Evolutionary conservation across 345 rosid species (phyloP).

Genomic region (Populus pruinosa): DNA sequence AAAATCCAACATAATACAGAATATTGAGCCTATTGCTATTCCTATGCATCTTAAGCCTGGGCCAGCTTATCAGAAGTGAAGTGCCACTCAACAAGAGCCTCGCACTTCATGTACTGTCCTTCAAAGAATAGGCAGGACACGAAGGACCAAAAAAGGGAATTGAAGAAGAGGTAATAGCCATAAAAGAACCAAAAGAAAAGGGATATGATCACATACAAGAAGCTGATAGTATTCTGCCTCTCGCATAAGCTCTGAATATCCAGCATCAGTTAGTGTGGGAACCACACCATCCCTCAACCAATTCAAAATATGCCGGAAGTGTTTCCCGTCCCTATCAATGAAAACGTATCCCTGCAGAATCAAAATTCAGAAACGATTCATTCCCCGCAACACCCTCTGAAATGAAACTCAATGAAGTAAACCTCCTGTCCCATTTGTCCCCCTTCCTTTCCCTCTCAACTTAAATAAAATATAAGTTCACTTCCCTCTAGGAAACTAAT

Average conservation of each 20-base stretch:
- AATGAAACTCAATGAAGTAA: slow-evolving; percentile 3
- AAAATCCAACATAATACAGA: no score
- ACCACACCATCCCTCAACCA: slow-evolving; percentile 92
- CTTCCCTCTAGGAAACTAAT: neutral
- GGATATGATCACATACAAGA: slow-evolving; percentile 46
- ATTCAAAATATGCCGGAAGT: slow-evolving; percentile 80
- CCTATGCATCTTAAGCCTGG: neutral
- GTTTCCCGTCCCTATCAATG: slow-evolving; percentile 86
- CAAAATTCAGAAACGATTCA: slow-evolving; percentile 6
- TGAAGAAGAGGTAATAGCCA: neutral
- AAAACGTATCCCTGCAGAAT: slow-evolving; percentile 69
- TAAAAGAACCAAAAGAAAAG: neutral
- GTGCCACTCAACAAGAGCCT: neutral
- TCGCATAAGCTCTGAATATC: slow-evolving; percentile 61
- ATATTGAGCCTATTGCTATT: neutral
- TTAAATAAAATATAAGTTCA: neutral
- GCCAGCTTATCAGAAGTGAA: neutral
- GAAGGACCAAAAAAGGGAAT: neutral
- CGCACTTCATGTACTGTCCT: neutral
- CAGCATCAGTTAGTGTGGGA: slow-evolving; percentile 57
- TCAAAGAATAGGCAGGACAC: neutral
- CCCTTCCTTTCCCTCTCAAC: neutral
- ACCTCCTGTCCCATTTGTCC: neutral
- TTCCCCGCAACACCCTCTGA: slow-evolving; percentile 3
- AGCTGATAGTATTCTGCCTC: slow-evolving; percentile 91